Evolutionary conservation across 2,329 filamentous ascomycete species (phyloP), one percentile per base, ranked within the genome.

Genomic region (Boeremia lycopersici): DNA sequence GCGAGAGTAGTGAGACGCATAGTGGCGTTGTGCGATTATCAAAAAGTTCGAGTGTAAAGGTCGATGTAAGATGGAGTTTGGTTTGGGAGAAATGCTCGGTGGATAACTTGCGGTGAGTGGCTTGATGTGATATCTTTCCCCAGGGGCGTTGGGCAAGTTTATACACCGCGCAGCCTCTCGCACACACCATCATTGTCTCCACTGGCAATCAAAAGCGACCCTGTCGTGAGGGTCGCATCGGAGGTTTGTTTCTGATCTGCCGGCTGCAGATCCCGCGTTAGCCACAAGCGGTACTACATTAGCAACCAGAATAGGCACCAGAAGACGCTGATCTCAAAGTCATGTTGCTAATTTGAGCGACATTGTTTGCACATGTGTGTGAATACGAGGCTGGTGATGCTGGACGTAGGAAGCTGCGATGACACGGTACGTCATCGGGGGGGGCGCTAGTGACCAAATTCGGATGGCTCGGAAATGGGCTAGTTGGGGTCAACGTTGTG

Each of bases 1-100:
- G 53, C 43, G 17, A 52, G 35, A 30, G 28, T 57, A 12, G 42
- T 48, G 47, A 60, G 57, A 42, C 49, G 51, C 45, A 60, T 60
- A 35, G 28, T 49, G 34, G 25, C 12, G 51, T 17, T 19, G 35
- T 46, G 15, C 10, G n/a, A n/a, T 42, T 2, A 7, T 36, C 2
- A 36, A 31, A 13, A n/a, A 8, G 11, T 42, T 31, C 30, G 26
- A 17, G 4, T 44, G 15, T 4, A 25, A n/a, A 31, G 28, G 17
- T 36, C 4, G 29, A 29, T 29, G 1, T 41, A n/a, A 17, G 9
- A 12, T 12, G 26, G 26, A 4, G 26, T 39, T 8, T 11, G 7
- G 26, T 7, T 31, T 11, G 4, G 2, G 19, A 23, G 19, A 23
- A 5, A 23, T 23, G 19, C 19, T 23, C 19, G 5, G 19, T 23